phyloP scores from a whole-genome alignment of 1,139 yeast genomes.

The Hansenula lynferdii region DNA sequence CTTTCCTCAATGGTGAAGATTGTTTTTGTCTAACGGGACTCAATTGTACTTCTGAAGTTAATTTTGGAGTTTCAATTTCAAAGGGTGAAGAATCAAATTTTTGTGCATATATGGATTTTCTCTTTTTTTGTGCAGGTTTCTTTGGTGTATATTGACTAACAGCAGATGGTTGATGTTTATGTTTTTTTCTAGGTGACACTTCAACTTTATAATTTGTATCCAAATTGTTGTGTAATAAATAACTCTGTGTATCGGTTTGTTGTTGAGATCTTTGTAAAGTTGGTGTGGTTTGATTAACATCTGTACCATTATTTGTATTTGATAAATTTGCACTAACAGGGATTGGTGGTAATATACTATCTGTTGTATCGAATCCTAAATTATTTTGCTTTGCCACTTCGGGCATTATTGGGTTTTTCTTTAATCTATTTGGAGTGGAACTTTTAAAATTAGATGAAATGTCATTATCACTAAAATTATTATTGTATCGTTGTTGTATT shows the following conservation, averaged over 20 bases:
- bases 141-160: conserved; percentile 20
- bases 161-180: conserved; percentile 18
- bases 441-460: background rate
- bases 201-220: conserved; percentile 32
- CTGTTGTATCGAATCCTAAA: conserved; percentile 21
- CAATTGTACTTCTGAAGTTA: conserved; percentile 27
- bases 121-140: conserved; percentile 20
- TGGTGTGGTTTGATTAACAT: conserved; percentile 21
- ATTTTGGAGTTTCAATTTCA: conserved; percentile 29
- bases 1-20: conserved; percentile 8
- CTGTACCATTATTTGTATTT: conserved; percentile 19
- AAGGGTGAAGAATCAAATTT: conserved; percentile 48
- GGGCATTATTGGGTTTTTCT: conserved; percentile 24
- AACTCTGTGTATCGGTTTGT: conserved; percentile 11
- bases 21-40: conserved; percentile 11
- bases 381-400: conserved; percentile 7
- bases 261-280: conserved; percentile 24
- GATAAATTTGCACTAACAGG: conserved; percentile 19
- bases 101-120: conserved; percentile 39
- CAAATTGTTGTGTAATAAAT: conserved; percentile 25
- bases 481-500: conserved; percentile 11
- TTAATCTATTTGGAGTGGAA: conserved; percentile 4
- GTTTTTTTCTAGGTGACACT: conserved; percentile 25
- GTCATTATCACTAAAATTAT: conserved; percentile 5
- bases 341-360: conserved; percentile 21